Evolutionary conservation across 768 basidiomycete genomes (phyloP).

Genomic region (Pholiota conissans): DNA sequence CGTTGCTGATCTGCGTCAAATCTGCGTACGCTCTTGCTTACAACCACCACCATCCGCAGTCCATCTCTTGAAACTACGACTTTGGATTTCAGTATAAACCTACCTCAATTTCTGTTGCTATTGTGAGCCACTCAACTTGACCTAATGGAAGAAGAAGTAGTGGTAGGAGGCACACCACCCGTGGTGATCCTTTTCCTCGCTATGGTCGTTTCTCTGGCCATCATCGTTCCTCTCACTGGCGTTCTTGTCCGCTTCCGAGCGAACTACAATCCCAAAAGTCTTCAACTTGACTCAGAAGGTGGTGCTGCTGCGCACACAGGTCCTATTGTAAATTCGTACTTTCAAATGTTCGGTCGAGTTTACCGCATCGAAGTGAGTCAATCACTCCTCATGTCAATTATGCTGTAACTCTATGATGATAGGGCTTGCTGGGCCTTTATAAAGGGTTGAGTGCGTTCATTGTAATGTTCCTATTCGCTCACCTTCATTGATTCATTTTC

Average conservation of each 20-base stretch:
- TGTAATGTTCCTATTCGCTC: neutral
- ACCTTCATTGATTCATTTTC: neutral
- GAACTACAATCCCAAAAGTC: constrained; percentile 84
- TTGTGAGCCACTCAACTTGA: neutral
- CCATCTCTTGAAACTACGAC: neutral
- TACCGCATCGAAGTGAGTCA: constrained; percentile 66
- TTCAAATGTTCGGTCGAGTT: constrained; percentile 72
- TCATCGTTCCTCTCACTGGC: constrained; percentile 65
- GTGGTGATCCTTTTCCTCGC: constrained; percentile 43
- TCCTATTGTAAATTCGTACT: constrained; percentile 74
- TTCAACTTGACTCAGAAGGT: constrained; percentile 78
- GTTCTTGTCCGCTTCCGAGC: constrained; percentile 76
- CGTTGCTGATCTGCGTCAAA: no score
- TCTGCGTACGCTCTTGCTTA: no score
- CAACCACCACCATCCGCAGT: constrained; percentile 22
- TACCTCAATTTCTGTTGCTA: neutral
- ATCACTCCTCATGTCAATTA: neutral
- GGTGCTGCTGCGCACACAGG: constrained; percentile 75
- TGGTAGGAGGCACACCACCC: constrained; percentile 21
- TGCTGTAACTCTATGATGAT: neutral
- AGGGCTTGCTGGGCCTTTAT: constrained; percentile 74
- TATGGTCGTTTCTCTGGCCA: constrained; percentile 49
- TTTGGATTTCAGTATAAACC: neutral
- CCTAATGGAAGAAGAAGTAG: constrained; percentile 2
- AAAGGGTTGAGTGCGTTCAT: constrained; percentile 64